Conservation (phyloP, 345 rosid species). For the Aquilaria yunnanensis region DNA sequence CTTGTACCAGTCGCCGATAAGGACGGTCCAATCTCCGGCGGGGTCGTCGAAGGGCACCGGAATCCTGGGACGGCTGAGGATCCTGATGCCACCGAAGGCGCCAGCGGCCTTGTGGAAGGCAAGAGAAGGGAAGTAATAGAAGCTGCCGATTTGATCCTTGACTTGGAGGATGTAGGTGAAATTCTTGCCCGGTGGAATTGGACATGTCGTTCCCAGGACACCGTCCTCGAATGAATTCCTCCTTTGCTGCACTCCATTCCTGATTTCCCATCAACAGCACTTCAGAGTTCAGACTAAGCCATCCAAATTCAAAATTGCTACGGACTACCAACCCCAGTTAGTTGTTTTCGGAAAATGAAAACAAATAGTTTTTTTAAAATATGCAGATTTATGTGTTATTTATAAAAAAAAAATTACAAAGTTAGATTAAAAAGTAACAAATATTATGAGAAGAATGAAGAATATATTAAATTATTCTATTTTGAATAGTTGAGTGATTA, state of each 20-base stretch:
- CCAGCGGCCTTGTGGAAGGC: slow-evolving; percentile 82
- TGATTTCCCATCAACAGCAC: slow-evolving; percentile 7
- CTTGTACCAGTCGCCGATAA: slow-evolving; percentile 78
- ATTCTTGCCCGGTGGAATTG: slow-evolving; percentile 82
- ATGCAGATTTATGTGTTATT: too few relatives aligned
- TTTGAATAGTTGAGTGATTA: too few relatives aligned
- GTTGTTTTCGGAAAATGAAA: too few relatives aligned
- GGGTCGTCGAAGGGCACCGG: slow-evolving; percentile 71
- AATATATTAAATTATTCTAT: too few relatives aligned
- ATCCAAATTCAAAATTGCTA: too few relatives aligned
- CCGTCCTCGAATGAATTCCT: slow-evolving; percentile 85
- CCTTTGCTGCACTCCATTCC: slow-evolving; percentile 84
- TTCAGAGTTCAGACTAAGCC: too few relatives aligned
- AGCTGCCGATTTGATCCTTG: slow-evolving; percentile 76
- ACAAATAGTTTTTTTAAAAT: too few relatives aligned
- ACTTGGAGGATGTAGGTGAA: slow-evolving; percentile 73
- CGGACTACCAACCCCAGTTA: too few relatives aligned
- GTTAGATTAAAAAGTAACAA: too few relatives aligned
- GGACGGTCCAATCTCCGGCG: slow-evolving; percentile 64
- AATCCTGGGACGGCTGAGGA: slow-evolving; percentile 61
- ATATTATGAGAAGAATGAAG: too few relatives aligned
- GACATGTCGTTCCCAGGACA: slow-evolving; percentile 80
- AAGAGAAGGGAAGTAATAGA: slow-evolving; percentile 70
- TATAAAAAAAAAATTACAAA: too few relatives aligned
- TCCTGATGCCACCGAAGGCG: slow-evolving; percentile 63